phyloP scores from a whole-genome alignment of 371 early-diverging fungal species.

The Mortierella sp. region DNA sequence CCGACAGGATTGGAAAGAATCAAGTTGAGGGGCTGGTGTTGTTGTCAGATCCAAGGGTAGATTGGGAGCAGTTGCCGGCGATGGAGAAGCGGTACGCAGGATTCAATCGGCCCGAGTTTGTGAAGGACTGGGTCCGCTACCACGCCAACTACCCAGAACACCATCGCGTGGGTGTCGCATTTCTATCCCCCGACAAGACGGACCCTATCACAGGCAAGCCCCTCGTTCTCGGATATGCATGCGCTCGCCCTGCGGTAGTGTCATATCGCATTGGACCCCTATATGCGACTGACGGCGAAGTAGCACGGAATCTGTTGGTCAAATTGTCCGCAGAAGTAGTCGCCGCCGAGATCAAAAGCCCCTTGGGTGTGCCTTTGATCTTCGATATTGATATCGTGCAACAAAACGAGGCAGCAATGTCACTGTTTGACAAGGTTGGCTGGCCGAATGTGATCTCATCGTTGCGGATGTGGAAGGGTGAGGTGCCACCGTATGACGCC shows the following conservation, averaged over 20 bases:
- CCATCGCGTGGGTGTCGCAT: slow-evolving; percentile 40
- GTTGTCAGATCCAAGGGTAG: slow-evolving; percentile 20
- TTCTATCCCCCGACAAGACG: slow-evolving; percentile 18
- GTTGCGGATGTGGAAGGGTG: slow-evolving; percentile 56
- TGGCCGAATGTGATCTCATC: slow-evolving; percentile 42
- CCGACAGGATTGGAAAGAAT: background rate
- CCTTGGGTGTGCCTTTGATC: slow-evolving; percentile 15
- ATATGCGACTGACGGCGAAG: slow-evolving; percentile 36
- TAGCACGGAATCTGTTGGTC: slow-evolving; percentile 44
- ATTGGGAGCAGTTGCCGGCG: slow-evolving; percentile 24
- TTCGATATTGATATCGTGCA: slow-evolving; percentile 41
- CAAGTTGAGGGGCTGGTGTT: slow-evolving; percentile 13
- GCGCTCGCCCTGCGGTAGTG: slow-evolving; percentile 46
- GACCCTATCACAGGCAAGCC: slow-evolving; percentile 27
- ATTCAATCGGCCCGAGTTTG: slow-evolving; percentile 43
- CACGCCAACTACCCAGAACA: slow-evolving; percentile 30
- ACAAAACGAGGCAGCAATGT: slow-evolving; percentile 27
- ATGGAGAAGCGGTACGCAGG: slow-evolving; percentile 42
- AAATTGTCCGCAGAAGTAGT: slow-evolving; percentile 26
- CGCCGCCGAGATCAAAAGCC: slow-evolving; percentile 17
- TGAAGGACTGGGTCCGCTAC: slow-evolving; percentile 42
- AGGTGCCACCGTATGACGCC: slow-evolving; percentile 34
- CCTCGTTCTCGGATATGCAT: slow-evolving; percentile 40
- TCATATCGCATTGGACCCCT: slow-evolving; percentile 56
- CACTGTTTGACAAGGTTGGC: slow-evolving; percentile 38